A percentile compares a stretch with the other conserved stretches of the same genome.
Conservation (phyloP, 225 moss, liverwort and hornwort species). For the Sphagnum tenellum region DNA sequence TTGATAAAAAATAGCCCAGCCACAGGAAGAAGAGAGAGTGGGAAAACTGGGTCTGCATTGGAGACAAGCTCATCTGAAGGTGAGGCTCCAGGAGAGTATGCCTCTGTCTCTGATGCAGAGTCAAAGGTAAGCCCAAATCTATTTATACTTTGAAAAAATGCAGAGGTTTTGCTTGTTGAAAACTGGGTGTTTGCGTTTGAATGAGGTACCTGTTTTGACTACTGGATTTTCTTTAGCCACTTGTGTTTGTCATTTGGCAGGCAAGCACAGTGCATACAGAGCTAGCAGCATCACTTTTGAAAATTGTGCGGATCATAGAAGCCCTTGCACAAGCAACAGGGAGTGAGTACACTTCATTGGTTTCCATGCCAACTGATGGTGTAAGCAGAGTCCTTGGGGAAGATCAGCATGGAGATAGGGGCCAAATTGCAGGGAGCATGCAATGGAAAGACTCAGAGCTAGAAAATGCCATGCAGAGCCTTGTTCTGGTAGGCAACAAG, state of each 20-base stretch:
- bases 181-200: neutral
- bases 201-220: neutral
- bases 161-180: neutral
- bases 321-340: constrained; percentile 33
- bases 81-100: neutral
- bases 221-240: neutral
- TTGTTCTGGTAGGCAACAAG: constrained; percentile 44
- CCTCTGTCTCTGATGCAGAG: constrained; percentile 1
- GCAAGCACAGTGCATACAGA: constrained; percentile 9
- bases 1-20: neutral
- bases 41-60: neutral
- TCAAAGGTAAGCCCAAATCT: constrained; percentile 1
- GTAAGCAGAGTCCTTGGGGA: too few species aligned
- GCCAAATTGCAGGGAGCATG: constrained; percentile 30
- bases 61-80: neutral
- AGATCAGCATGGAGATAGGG: constrained; percentile 16
- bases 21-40: neutral
- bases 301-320: constrained; percentile 20
- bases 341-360: constrained; percentile 5
- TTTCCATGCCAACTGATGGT: too few species aligned
- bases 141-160: too few species aligned
- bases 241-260: neutral
- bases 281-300: constrained; percentile 16
- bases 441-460: constrained; percentile 52
- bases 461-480: constrained; percentile 29